These are phyloP conservation scores for Hansenula lynferdii DNA, from an alignment of 1,139 yeast genomes.

Conservation along the genomic window DNA sequence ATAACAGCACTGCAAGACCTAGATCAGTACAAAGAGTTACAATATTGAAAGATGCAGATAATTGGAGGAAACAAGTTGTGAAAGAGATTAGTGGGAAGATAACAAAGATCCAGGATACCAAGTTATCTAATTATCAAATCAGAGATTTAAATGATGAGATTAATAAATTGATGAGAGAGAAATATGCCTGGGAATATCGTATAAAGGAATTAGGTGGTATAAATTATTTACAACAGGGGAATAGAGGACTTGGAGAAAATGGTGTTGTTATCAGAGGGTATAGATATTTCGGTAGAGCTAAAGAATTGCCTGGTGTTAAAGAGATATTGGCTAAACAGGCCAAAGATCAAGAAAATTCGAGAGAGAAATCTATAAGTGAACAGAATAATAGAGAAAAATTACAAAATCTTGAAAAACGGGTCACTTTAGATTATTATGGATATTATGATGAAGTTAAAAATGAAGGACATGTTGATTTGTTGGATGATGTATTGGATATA, in stretches of 20 bases:
- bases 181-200: conserved; percentile 73
- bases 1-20: conserved; percentile 59
- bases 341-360: conserved; percentile 28
- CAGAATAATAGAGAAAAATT: conserved; percentile 15
- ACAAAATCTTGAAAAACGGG: conserved; percentile 20
- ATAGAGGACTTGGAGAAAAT: conserved; percentile 17
- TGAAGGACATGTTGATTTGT: conserved; percentile 25
- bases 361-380: conserved; percentile 17
- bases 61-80: conserved; percentile 64
- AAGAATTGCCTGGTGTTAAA: conserved; percentile 73
- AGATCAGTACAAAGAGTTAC: conserved; percentile 49
- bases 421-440: conserved; percentile 44
- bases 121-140: conserved; percentile 54
- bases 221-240: conserved; percentile 37
- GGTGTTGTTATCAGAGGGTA: conserved; percentile 17
- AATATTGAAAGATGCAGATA: conserved; percentile 64
- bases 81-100: conserved; percentile 61
- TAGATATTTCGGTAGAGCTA: conserved; percentile 80
- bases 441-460: conserved; percentile 31
- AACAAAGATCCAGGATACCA: conserved; percentile 59
- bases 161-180: conserved; percentile 64
- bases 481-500: conserved; percentile 10
- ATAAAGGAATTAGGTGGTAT: conserved; percentile 67
- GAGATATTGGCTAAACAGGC: conserved; percentile 36
- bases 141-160: conserved; percentile 75